Conservation (phyloP, 805 yeast genomes). For the Zygotorulaspora florentina region DNA sequence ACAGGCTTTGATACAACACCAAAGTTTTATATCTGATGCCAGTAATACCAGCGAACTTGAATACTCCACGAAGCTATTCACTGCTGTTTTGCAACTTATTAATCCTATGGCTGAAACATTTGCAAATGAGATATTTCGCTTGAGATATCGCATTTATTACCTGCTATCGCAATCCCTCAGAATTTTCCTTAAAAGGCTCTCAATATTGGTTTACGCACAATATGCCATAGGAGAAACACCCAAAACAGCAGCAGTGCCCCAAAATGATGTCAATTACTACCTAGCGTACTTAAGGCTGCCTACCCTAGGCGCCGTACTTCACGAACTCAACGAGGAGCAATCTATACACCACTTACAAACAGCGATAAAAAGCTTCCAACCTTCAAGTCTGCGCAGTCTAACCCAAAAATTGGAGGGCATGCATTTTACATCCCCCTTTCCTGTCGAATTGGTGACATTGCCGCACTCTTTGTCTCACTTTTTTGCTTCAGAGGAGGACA, state of each 20-base stretch:
- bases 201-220: constrained; percentile 14
- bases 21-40: background rate
- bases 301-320: constrained; percentile 1
- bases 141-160: constrained; percentile 8
- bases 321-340: constrained; percentile 5
- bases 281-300: constrained; percentile 2
- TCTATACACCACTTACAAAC: background rate
- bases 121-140: background rate
- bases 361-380: background rate
- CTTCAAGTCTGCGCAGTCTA: background rate
- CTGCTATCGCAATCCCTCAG: constrained; percentile 13
- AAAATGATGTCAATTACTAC: constrained; percentile 3
- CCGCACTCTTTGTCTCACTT: constrained; percentile 62
- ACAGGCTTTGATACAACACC: background rate
- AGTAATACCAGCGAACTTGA: constrained; percentile 2
- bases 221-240: constrained; percentile 10
- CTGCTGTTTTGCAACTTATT: background rate
- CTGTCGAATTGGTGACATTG: constrained; percentile 53
- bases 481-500: constrained; percentile 43
- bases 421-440: constrained; percentile 40
- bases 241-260: background rate
- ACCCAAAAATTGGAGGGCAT: constrained; percentile 1
- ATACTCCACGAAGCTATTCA: background rate
- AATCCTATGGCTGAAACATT: background rate
- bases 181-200: constrained; percentile 20